phyloP scores from a whole-genome alignment of 306 rosid genomes.

The Benincasa hispida region DNA sequence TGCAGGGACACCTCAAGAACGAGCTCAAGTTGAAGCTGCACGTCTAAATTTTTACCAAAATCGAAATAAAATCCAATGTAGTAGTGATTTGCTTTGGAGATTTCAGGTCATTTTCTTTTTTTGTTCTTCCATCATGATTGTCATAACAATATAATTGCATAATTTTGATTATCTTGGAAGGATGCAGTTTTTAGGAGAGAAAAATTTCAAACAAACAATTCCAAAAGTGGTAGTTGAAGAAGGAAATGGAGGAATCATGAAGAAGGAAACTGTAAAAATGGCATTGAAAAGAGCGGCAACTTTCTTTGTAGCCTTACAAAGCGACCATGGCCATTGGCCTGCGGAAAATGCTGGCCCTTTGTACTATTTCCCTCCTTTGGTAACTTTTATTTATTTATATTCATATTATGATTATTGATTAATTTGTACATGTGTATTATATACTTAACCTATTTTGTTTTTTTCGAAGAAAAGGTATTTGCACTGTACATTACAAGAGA shows the following conservation, averaged over 20 bases:
- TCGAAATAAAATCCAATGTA: neutral
- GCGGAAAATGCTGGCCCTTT: constrained; percentile 1
- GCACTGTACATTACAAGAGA: constrained; percentile 31
- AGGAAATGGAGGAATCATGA: neutral
- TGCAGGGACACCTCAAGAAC: neutral
- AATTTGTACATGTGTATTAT: too few species aligned
- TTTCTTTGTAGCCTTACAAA: constrained; percentile 4
- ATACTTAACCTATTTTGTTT: neutral
- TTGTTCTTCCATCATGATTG: too few species aligned
- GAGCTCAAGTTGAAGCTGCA: neutral
- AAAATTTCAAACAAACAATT: constrained; percentile 11
- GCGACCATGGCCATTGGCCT: constrained; percentile 16
- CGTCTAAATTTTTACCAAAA: neutral
- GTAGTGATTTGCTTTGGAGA: neutral
- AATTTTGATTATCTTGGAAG: too few species aligned
- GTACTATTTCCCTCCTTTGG: constrained; percentile 3
- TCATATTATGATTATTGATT: too few species aligned
- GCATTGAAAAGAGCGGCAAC: neutral
- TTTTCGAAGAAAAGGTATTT: constrained; percentile 18
- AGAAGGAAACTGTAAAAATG: neutral
- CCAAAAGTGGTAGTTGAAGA: neutral
- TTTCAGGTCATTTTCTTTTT: neutral
- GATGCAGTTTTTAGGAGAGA: constrained; percentile 1
- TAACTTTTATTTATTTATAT: neutral
- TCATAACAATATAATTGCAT: too few species aligned